Evolutionary conservation across 1,284 basidiomycete species (phyloP).

Genomic region (Pseudozyma hubeiensis): DNA sequence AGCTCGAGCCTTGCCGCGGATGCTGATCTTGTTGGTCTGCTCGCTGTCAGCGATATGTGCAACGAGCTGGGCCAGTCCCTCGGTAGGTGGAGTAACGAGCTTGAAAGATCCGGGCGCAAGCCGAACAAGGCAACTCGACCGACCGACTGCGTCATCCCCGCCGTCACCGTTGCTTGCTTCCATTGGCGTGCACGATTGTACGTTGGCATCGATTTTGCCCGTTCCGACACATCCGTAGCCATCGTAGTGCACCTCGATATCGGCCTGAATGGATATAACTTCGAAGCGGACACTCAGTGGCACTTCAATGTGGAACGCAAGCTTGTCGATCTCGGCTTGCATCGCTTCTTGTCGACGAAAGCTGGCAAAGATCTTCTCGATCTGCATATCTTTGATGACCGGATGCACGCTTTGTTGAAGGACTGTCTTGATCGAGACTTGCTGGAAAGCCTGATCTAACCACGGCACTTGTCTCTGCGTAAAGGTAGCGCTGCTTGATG

Average conservation of each 20-base stretch:
- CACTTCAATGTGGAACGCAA: slow-evolving; percentile 44
- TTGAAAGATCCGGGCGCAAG: slow-evolving; percentile 35
- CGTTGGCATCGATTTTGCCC: slow-evolving; percentile 35
- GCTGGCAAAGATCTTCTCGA: slow-evolving; percentile 35
- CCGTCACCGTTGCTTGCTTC: slow-evolving; percentile 1
- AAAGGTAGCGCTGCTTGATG: slow-evolving; percentile 16
- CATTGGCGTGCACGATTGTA: slow-evolving; percentile 20
- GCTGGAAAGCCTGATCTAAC: slow-evolving; percentile 56
- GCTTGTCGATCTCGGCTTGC: slow-evolving; percentile 44
- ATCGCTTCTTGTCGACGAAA: slow-evolving; percentile 31
- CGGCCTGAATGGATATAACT: slow-evolving; percentile 38
- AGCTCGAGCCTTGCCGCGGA: slow-evolving; percentile 44
- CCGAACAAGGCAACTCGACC: slow-evolving; percentile 17
- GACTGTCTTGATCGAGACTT: slow-evolving; percentile 31
- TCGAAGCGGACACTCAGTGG: slow-evolving; percentile 49
- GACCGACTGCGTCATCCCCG: not conserved
- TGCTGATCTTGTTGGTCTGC: slow-evolving; percentile 47
- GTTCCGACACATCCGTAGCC: slow-evolving; percentile 49
- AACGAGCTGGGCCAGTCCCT: slow-evolving; percentile 44
- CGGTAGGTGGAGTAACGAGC: slow-evolving; percentile 20
- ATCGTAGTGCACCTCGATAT: slow-evolving; percentile 55
- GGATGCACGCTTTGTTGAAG: slow-evolving; percentile 26
- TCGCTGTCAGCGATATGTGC: slow-evolving; percentile 52
- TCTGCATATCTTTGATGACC: slow-evolving; percentile 22
- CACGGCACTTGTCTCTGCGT: slow-evolving; percentile 50